These are phyloP conservation scores for Colletotrichum plurivorum DNA, from an alignment of 2,329 filamentous ascomycete species.

Conservation along the genomic window DNA sequence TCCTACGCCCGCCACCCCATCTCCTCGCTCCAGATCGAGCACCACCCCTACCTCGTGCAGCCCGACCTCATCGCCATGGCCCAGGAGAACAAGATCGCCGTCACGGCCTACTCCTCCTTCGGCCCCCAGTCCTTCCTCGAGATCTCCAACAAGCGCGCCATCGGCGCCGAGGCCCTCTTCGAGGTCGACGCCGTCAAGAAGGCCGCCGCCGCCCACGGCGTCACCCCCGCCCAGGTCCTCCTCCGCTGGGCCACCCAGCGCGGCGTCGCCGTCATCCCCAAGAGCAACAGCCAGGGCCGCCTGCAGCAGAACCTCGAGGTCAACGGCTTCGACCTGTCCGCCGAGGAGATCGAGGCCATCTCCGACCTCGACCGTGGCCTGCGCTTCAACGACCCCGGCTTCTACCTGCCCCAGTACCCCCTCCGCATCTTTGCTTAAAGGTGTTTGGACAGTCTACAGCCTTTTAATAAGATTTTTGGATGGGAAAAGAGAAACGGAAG, in stretches of 20 bases:
- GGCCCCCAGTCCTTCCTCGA: constrained; percentile 65
- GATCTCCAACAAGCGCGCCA: constrained; percentile 47
- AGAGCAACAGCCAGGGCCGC: constrained; percentile 67
- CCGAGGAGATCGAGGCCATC: constrained; percentile 70
- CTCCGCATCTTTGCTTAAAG: constrained; percentile 66
- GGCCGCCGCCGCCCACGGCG: constrained; percentile 67
- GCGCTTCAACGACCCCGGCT: constrained; percentile 73
- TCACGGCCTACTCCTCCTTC: constrained; percentile 78
- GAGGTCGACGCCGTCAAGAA: constrained; percentile 58
- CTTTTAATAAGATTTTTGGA: constrained; percentile 1
- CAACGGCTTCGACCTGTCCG: constrained; percentile 66
- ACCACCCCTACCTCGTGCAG: constrained; percentile 78
- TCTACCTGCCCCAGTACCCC: constrained; percentile 56
- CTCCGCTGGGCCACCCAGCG: constrained; percentile 78
- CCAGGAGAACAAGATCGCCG: constrained; percentile 68
- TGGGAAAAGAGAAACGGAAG: neutral
- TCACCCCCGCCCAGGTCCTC: constrained; percentile 76
- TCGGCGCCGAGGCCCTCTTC: constrained; percentile 47
- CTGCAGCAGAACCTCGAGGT: constrained; percentile 71
- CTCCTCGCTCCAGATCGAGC: constrained; percentile 75
- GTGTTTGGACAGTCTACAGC: too few relatives aligned
- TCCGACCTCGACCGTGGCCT: constrained; percentile 65
- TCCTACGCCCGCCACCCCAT: constrained; percentile 69
- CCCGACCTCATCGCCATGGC: constrained; percentile 68
- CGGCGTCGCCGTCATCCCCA: constrained; percentile 74